Evolutionary conservation across 148 eudicot species (phyloP).

Genomic region (Fagopyrum esculentum): DNA sequence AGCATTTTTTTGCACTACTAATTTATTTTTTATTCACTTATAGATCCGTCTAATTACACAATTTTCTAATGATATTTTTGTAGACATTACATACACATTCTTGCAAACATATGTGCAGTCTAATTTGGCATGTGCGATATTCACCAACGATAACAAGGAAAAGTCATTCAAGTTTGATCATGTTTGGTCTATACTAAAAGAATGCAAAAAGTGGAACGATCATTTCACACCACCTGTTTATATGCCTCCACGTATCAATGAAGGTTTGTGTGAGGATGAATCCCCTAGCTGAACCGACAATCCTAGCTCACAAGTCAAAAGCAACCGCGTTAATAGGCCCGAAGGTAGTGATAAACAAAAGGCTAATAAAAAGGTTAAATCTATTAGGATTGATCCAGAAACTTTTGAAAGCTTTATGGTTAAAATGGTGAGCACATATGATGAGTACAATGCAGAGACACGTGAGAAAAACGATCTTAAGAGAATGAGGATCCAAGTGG

Average conservation of each 20-base stretch:
- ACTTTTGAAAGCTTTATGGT: not conserved
- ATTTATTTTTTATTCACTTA: not conserved
- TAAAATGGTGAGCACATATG: not conserved
- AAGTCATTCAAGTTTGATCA: conserved; percentile 1
- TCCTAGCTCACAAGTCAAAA: not conserved
- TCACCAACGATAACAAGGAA: not conserved
- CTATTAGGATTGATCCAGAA: not conserved
- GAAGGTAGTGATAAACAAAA: not conserved
- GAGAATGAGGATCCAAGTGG: no score
- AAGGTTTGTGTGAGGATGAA: not conserved
- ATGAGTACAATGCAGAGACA: not conserved
- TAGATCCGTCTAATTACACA: not conserved
- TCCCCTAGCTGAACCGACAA: not conserved
- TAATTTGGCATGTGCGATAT: not conserved
- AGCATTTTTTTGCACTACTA: not conserved
- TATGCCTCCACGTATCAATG: not conserved
- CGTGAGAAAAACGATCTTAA: no score
- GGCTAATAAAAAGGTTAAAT: not conserved
- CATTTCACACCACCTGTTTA: not conserved
- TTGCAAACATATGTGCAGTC: not conserved
- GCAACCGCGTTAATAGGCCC: not conserved
- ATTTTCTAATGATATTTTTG: not conserved
- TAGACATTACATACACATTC: not conserved
- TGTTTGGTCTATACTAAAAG: not conserved
- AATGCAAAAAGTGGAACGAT: not conserved